Percentiles rank a stretch among this genome's conserved stretches.
phyloP scores from a whole-genome alignment of 352 stramenopile genomes.

The Phytophthora niederhauseri region DNA sequence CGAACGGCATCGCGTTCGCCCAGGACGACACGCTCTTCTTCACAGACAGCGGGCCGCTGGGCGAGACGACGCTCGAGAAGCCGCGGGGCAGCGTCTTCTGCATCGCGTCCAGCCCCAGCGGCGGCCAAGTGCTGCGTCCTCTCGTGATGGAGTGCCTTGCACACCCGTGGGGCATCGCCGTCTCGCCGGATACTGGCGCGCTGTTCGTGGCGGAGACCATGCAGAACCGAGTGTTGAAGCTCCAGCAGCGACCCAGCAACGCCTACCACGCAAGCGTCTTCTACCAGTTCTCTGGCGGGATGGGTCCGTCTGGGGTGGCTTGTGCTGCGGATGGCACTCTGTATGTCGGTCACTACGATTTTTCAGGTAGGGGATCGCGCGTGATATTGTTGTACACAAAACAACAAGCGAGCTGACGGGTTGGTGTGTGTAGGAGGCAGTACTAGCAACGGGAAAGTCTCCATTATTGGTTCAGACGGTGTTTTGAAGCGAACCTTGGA shows the following conservation, averaged over 20 bases:
- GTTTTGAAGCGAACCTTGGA: constrained; percentile 52
- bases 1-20: constrained; percentile 69
- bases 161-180: constrained; percentile 74
- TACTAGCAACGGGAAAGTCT: constrained; percentile 61
- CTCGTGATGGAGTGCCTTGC: constrained; percentile 78
- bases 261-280: constrained; percentile 85
- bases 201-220: constrained; percentile 83
- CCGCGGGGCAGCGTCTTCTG: constrained; percentile 80
- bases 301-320: constrained; percentile 78
- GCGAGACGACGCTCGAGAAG: constrained; percentile 86
- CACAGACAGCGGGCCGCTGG: constrained; percentile 83
- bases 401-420: constrained; percentile 1
- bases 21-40: constrained; percentile 79
- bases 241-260: constrained; percentile 65
- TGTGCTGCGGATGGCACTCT: constrained; percentile 64
- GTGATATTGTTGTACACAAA: background rate
- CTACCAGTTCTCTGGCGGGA: constrained; percentile 78
- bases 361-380: constrained; percentile 47
- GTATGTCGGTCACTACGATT: constrained; percentile 88
- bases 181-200: constrained; percentile 45
- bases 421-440: constrained; percentile 21
- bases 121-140: constrained; percentile 76
- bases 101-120: constrained; percentile 66
- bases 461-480: constrained; percentile 61
- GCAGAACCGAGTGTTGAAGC: constrained; percentile 76